phyloP scores from a whole-genome alignment of 2,329 filamentous ascomycete species.

The Plectosphaerella plurivora region DNA sequence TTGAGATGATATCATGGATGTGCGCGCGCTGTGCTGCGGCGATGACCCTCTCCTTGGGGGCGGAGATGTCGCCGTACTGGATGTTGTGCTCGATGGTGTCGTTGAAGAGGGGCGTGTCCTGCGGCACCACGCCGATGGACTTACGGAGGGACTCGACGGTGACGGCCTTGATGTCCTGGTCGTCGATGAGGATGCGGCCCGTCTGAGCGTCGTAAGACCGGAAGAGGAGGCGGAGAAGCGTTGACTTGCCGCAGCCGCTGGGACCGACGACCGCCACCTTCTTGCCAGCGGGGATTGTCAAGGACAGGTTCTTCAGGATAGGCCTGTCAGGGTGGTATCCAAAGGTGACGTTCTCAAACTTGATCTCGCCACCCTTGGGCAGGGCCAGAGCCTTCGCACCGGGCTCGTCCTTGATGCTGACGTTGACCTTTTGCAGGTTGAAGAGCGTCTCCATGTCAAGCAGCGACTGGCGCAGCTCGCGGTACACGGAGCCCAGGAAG shows the following conservation, averaged over 20 bases:
- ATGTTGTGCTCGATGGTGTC: slow-evolving; percentile 96
- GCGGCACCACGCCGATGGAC: slow-evolving; percentile 90
- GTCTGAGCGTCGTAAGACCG: slow-evolving; percentile 87
- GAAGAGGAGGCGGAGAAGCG: slow-evolving; percentile 84
- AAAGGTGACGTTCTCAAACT: slow-evolving; percentile 92
- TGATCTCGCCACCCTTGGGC: slow-evolving; percentile 78
- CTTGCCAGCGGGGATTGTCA: slow-evolving; percentile 92
- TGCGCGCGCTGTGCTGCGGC: slow-evolving; percentile 77
- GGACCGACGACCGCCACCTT: slow-evolving; percentile 95
- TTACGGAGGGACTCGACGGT: slow-evolving; percentile 76
- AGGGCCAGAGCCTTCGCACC: slow-evolving; percentile 71
- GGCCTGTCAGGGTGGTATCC: slow-evolving; percentile 84
- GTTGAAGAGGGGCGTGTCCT: slow-evolving; percentile 96
- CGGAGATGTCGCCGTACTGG: slow-evolving; percentile 79
- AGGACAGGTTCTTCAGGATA: slow-evolving; percentile 76
- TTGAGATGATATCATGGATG: slow-evolving; percentile 76
- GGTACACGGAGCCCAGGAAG: slow-evolving; percentile 96
- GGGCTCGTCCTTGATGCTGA: slow-evolving; percentile 73
- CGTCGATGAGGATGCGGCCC: slow-evolving; percentile 86
- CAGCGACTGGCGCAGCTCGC: slow-evolving; percentile 88
- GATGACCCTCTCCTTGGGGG: slow-evolving; percentile 66
- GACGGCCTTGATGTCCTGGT: slow-evolving; percentile 84
- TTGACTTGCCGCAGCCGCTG: slow-evolving; percentile 94
- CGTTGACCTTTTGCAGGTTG: slow-evolving; percentile 94
- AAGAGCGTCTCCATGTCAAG: slow-evolving; percentile 99